Base-by-base conservation (phyloP, 2,329 filamentous ascomycete genomes). In the Penicillium decumbens region DNA sequence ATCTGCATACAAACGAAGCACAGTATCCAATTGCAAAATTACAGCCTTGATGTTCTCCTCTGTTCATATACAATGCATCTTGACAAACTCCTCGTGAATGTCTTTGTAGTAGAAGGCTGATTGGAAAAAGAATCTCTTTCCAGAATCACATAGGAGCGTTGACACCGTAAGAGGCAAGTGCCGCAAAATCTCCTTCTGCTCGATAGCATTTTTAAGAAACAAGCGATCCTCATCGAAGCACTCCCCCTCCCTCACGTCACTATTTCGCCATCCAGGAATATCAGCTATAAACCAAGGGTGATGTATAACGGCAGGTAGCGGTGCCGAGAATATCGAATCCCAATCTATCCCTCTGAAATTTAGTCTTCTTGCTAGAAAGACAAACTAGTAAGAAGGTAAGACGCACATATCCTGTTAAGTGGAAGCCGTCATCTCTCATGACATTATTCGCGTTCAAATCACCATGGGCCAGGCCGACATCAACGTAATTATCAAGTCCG, bases 221-320 rank as follows among this genome's bases (percentile, higher is more conserved):
- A 13, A 13, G 20, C 53, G 49, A 15, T 56, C 55, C 7, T 32
- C 27, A 1, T 2, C 18, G 18, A 58, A 58, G 30, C 8, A 49
- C 45, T 58, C 50, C 1, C 43, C 37, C 15, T 47, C 47, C 37
- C 10, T 10, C 3, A 56, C 27, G 29, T 49, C 45, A 12, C 45
- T 42, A 43, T 58, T 56, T 1, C 49, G 39, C 50, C 49, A 56
- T 37, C 53, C 49, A 12, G 53, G 45, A n/a, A 54, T 44, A 45
- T 58, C 51, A 23, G 50, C 50, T 13, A 58, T 52, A 7, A 58
- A 56, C 53, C 45, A 58, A 38, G 51, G 53, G 7, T 54, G 47
- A 23, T 58, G 47, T 0, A 58, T 54, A 32, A 56, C 43, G 4
- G 55, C 51, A 13, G 50, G 53, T 2, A 58, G 47, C 9, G 50